Base-by-base conservation (phyloP, 2,329 filamentous ascomycete genomes). In the Aureobasidium sp. region DNA sequence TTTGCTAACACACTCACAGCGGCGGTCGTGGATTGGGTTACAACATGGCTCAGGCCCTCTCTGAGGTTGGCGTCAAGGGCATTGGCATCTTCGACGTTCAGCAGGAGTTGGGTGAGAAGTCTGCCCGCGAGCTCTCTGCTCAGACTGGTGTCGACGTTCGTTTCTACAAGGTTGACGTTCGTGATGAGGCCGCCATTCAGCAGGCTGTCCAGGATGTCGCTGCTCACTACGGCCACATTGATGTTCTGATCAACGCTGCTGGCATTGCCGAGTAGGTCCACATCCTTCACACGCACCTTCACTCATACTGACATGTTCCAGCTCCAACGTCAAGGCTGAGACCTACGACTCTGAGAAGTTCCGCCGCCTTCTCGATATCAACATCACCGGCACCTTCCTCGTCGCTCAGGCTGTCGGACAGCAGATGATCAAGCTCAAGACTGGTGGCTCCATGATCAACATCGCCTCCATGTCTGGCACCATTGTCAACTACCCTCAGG, bases 251-350 rank as follows among this genome's bases (percentile, higher is more conserved):
- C 77, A 91, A 90, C 78, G 86, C 87, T 53, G 89, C 89, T 50
- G 88, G 89, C 72, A 90, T 92, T 66, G 88, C 88, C 66, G 88
- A 91, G 78, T 82, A 75, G 73, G 77, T 75, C n/a, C 12, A 46
- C 5, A 41, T 29, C 20, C 55, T 26, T 39, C 36, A 23, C 26
- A n/a, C 47, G 17, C 41, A 36, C 39, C 27, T 27, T 36, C 17
- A 36, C 42, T 23, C 20, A 2, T 42, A 26, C 37, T 61, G 42
- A 60, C 36, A 50, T 9, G 27, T 44, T 39, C 26, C 67, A 82
- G 80, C 74, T 91, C 88, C 73, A 91, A 91, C 81, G 89, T 91
- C 78, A 88, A 88, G 74, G 88, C 88, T 55, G 89, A 91, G 80
- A 85, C 80, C 23, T 91, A 92, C 77, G 84, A 89, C 71, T 81